A percentile compares a stretch with the other conserved stretches of the same genome.
phyloP scores from a whole-genome alignment of 495 filamentous ascomycete genomes.

The Lepraria neglecta region DNA sequence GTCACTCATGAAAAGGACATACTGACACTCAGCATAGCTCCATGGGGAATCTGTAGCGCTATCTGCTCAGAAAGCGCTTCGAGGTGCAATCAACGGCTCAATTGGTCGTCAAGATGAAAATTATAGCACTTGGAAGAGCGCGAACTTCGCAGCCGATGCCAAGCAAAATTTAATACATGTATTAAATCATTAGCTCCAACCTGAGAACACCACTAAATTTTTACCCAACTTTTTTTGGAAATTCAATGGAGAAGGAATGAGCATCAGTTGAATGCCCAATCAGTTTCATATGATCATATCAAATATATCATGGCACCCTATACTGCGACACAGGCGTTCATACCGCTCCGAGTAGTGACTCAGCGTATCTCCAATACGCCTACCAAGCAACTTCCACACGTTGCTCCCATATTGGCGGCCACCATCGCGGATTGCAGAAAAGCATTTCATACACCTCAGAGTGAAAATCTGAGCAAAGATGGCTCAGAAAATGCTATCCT shows the following conservation, averaged over 20 bases:
- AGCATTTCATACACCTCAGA: constrained; percentile 47
- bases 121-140: background rate
- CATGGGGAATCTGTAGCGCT: background rate
- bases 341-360: constrained; percentile 55
- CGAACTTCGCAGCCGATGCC: background rate
- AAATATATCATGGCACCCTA: background rate
- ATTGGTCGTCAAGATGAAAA: background rate
- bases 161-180: constrained; percentile 1
- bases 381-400: constrained; percentile 54
- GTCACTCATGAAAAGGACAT: background rate
- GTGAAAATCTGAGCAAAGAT: constrained; percentile 45
- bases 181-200: constrained; percentile 5
- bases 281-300: background rate
- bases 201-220: background rate
- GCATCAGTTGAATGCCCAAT: no score
- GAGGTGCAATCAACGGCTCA: background rate
- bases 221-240: background rate
- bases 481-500: constrained; percentile 55
- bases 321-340: constrained; percentile 8
- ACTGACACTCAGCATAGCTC: constrained; percentile 24
- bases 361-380: constrained; percentile 60
- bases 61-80: background rate
- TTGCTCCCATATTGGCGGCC: constrained; percentile 54
- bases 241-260: background rate
- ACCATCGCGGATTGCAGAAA: constrained; percentile 56